phyloP scores from a whole-genome alignment of 371 early-diverging fungal genomes.

The Mucor irregularis region DNA sequence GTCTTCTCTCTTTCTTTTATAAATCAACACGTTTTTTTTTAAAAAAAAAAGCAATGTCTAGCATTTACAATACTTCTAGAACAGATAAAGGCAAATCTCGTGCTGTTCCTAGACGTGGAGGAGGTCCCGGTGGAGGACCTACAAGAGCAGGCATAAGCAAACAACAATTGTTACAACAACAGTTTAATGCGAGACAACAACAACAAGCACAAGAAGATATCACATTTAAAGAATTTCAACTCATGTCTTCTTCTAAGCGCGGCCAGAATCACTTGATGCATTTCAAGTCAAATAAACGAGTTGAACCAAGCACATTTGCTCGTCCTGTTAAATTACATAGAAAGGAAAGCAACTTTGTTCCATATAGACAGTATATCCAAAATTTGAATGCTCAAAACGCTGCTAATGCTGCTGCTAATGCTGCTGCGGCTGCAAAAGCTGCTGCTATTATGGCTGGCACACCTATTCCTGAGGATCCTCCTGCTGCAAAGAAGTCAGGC shows the following conservation, averaged over 20 bases:
- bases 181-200: conserved; percentile 3
- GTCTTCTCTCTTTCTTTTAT: conserved; percentile 5
- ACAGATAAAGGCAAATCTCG: conserved; percentile 14
- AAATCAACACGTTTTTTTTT: conserved; percentile 1
- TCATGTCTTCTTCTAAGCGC: conserved; percentile 53
- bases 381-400: conserved; percentile 23
- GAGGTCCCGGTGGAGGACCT: conserved; percentile 4
- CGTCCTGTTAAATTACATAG: conserved; percentile 74
- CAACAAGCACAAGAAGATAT: conserved; percentile 10
- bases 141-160: conserved; percentile 9
- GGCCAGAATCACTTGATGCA: conserved; percentile 70
- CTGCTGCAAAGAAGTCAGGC: neutral
- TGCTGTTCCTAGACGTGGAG: conserved; percentile 8
- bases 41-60: conserved; percentile 11
- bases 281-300: conserved; percentile 54
- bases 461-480: neutral
- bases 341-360: conserved; percentile 46
- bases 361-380: conserved; percentile 26
- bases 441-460: conserved; percentile 10
- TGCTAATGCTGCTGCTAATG: conserved; percentile 19
- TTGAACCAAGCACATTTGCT: conserved; percentile 58
- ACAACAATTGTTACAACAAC: conserved; percentile 13
- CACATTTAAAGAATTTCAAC: conserved; percentile 57
- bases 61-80: conserved; percentile 27
- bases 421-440: conserved; percentile 8